Conservation (phyloP, 208 protist genomes). For the Angomonas ambiguus region DNA sequence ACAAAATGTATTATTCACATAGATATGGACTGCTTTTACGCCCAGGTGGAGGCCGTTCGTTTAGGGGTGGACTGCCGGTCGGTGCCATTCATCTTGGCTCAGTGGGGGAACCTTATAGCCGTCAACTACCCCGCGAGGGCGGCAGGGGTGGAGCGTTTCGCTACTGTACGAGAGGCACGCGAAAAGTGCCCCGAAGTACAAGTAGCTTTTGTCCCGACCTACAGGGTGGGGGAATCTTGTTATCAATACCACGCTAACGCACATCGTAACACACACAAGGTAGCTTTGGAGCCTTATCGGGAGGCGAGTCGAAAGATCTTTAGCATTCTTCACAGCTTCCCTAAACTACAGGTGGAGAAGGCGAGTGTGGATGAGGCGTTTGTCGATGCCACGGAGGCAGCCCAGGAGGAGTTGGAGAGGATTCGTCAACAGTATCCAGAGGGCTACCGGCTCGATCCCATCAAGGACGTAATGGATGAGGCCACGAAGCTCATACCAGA, state of each 20-base stretch:
- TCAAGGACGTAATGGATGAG: conserved; percentile 46
- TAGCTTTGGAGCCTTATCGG: conserved; percentile 81
- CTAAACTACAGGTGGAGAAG: conserved; percentile 56
- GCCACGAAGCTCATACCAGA: conserved; percentile 52
- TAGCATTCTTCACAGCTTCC: conserved; percentile 44
- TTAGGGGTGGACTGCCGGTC: conserved; percentile 72
- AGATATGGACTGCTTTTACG: conserved; percentile 93
- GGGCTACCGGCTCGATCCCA: conserved; percentile 14
- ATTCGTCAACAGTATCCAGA: conserved; percentile 16
- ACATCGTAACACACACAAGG: conserved; percentile 58
- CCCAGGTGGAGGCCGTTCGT: conserved; percentile 83
- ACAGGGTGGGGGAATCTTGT: conserved; percentile 40
- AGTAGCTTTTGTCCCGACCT: conserved; percentile 41
- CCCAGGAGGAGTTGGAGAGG: conserved; percentile 31
- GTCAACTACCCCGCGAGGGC: conserved; percentile 86
- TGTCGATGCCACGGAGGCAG: conserved; percentile 79
- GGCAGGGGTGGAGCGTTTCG: conserved; percentile 61
- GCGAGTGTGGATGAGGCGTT: conserved; percentile 85
- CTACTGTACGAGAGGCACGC: conserved; percentile 35
- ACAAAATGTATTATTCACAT: conserved; percentile 72
- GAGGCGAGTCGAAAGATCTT: conserved; percentile 73
- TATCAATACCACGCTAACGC: conserved; percentile 54
- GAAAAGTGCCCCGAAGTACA: conserved; percentile 47
- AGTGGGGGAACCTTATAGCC: conserved; percentile 82
- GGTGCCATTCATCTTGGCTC: conserved; percentile 52